phyloP scores from a whole-genome alignment of 306 rosid genomes.

The Astragalus membranaceus region DNA sequence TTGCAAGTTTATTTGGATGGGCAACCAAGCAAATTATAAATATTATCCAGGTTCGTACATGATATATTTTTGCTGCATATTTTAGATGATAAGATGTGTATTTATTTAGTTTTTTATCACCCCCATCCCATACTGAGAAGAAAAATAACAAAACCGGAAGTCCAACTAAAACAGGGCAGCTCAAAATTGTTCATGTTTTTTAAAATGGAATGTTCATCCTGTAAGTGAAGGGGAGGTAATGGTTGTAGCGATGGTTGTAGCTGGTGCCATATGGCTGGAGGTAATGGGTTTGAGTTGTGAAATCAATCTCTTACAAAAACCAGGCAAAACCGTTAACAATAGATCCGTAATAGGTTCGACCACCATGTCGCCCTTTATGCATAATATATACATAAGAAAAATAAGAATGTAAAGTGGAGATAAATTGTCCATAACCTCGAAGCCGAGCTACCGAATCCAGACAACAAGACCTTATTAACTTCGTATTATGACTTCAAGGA shows the following conservation, averaged over 20 bases:
- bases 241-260: background rate
- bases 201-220: background rate
- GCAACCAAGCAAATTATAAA: conserved; percentile 83
- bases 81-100: background rate
- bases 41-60: conserved; percentile 67
- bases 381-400: background rate
- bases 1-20: conserved; percentile 75
- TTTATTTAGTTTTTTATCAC: background rate
- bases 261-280: background rate
- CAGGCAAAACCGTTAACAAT: background rate
- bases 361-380: background rate
- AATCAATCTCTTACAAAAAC: background rate
- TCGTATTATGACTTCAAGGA: background rate
- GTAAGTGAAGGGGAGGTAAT: background rate
- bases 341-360: background rate
- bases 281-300: background rate
- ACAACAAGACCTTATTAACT: background rate
- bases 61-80: background rate
- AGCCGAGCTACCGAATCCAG: background rate
- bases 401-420: background rate
- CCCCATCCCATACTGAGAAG: background rate
- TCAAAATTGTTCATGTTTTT: background rate
- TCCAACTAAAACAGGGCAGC: background rate
- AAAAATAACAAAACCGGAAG: background rate
- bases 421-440: background rate